A percentile compares a stretch with the other conserved stretches of the same genome.
phyloP scores from a whole-genome alignment of 108 stramenopile species.

The Thalassiosira profunda region DNA sequence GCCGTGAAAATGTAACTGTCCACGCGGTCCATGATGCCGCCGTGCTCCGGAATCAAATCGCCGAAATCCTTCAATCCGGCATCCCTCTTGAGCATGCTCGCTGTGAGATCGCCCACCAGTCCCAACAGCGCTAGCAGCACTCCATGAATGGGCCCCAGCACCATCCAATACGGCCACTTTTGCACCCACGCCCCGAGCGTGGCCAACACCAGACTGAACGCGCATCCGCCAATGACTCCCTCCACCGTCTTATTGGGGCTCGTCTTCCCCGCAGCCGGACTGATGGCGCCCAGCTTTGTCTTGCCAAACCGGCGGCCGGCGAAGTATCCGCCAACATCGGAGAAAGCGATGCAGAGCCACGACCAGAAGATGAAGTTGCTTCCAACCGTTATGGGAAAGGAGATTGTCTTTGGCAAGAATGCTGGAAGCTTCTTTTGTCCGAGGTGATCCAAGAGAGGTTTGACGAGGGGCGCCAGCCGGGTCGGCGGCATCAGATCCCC shows the following conservation, averaged over 20 bases:
- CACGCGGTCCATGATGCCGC: conserved; percentile 96
- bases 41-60: conserved; percentile 96
- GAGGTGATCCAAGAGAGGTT: conserved; percentile 62
- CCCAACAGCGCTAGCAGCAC: conserved; percentile 78
- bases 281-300: conserved; percentile 79
- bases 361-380: conserved; percentile 96
- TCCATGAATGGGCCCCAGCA: conserved; percentile 91
- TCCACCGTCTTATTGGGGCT: conserved; percentile 98
- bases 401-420: conserved; percentile 66
- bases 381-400: conserved; percentile 86
- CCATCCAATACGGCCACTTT: conserved; percentile 89
- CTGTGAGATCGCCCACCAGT: conserved; percentile 96
- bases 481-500: conserved; percentile 59
- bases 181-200: conserved; percentile 92
- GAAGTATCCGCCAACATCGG: conserved; percentile 96
- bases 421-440: conserved; percentile 58
- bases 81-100: conserved; percentile 97
- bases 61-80: conserved; percentile 98
- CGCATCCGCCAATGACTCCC: conserved; percentile 93
- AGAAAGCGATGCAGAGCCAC: conserved; percentile 93
- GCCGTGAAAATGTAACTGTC: conserved; percentile 97
- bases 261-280: conserved; percentile 91
- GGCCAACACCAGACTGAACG: conserved; percentile 60
- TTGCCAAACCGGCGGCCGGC: conserved; percentile 85
- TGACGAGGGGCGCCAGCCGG: conserved; percentile 58